Evolutionary conservation across 192 early-diverging fungal species (phyloP).

Genomic region (Lobosporangium transversale): DNA sequence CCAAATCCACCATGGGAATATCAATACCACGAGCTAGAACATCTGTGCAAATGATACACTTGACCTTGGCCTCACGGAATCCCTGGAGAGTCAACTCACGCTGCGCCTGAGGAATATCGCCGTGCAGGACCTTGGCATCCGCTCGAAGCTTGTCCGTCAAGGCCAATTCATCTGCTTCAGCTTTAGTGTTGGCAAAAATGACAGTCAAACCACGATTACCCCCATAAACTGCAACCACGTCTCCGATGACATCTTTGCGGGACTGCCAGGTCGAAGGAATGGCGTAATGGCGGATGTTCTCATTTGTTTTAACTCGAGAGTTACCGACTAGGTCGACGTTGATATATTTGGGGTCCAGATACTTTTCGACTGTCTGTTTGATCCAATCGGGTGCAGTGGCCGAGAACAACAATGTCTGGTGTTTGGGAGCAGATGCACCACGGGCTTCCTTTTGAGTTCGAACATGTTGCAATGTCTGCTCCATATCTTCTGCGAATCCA

Average conservation of each 20-base stretch:
- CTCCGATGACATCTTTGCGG: slow-evolving; percentile 90
- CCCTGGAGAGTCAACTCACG: slow-evolving; percentile 85
- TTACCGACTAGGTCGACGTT: slow-evolving; percentile 87
- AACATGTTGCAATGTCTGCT: slow-evolving; percentile 77
- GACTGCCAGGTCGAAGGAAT: slow-evolving; percentile 90
- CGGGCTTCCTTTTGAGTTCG: slow-evolving; percentile 76
- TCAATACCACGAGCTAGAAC: slow-evolving; percentile 95
- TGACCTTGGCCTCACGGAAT: slow-evolving; percentile 88
- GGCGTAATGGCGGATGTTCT: slow-evolving; percentile 86
- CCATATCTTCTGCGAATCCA: slow-evolving; percentile 88
- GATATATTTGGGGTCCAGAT: slow-evolving; percentile 67
- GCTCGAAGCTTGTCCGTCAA: slow-evolving; percentile 79
- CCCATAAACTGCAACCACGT: slow-evolving; percentile 93
- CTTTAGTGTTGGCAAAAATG: slow-evolving; percentile 96
- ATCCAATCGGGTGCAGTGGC: slow-evolving; percentile 89
- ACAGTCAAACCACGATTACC: slow-evolving; percentile 80
- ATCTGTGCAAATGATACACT: slow-evolving; percentile 91
- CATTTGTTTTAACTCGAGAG: slow-evolving; percentile 89
- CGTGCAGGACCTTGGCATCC: slow-evolving; percentile 86
- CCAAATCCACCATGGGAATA: slow-evolving; percentile 96
- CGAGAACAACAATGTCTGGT: slow-evolving; percentile 86
- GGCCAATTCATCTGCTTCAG: slow-evolving; percentile 84
- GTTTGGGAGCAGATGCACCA: slow-evolving; percentile 46
- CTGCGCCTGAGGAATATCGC: slow-evolving; percentile 83
- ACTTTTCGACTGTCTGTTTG: slow-evolving; percentile 69